Evolutionary conservation across 208 protist species (phyloP), one percentile per base, ranked within the genome.

Genomic region (Porcisia deanei): DNA sequence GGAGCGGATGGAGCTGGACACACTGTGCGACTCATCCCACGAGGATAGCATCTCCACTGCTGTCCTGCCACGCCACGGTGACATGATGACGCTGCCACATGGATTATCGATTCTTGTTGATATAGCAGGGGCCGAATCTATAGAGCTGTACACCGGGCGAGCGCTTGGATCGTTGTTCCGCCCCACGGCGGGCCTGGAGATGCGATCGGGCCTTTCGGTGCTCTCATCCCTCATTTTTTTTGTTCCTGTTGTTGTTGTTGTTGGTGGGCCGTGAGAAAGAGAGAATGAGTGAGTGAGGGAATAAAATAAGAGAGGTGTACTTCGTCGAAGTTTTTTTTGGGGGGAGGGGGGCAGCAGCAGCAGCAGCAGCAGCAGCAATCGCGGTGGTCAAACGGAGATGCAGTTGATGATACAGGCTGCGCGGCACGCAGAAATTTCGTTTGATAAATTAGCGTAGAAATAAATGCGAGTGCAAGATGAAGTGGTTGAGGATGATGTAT

Each of bases 1-100:
- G 39, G 85, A 85, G 41, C 79, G 78, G 41, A 66, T 54, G 49
- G 79, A 77, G 77, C 84, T 89, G 58, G 70, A 73, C 22, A 84
- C 10, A 68, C 85, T 87, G 37, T 80, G 76, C n/a, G 47, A 75
- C 66, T 82, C 79, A 45, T 79, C 64, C 25, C 75, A 63, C 45
- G 75, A 58, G 10, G 68, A 55, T 45, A 37, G 34, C 20, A 9
- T 9, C 9, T 72, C 68, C 18, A 16, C 68, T 14, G 9, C 47
- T 37, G 34, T 9, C n/a, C 54, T 14, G 58, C 52, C 14, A 25
- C 39, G 54, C 52, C 64, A 80, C 43, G 66, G 59, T 45, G 65
- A 84, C 57, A 25, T 20, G 0, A 14, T 49, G 43, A 20, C 41
- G 47, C 10, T 57, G 9, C 22, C 49, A 18, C 25, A 7, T 7